Percentiles rank a stretch among this genome's conserved stretches.
Evolutionary conservation across 805 yeast genomes (phyloP).

Genomic region (Candida railenensis): DNA sequence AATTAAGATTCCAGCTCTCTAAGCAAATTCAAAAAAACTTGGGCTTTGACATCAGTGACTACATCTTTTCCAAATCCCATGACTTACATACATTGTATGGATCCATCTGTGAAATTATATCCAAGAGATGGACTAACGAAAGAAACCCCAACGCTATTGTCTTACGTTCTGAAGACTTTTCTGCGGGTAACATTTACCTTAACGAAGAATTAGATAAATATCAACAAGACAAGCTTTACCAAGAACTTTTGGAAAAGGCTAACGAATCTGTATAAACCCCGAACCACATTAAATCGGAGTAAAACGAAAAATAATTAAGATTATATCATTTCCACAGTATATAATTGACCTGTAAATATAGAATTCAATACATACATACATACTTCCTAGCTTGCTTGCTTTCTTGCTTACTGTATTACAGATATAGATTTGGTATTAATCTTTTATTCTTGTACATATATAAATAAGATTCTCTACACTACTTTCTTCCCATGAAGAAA

Average conservation of each 20-base stretch:
- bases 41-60: slow-evolving; percentile 56
- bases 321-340: too few species aligned
- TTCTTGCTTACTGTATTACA: too few species aligned
- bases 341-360: slow-evolving; percentile 1
- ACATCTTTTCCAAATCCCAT: slow-evolving; percentile 41
- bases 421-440: not conserved
- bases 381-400: not conserved
- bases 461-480: too few species aligned
- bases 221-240: slow-evolving; percentile 45
- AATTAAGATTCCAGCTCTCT: slow-evolving; percentile 46
- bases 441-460: not conserved
- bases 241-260: slow-evolving; percentile 48
- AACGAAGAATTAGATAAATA: slow-evolving; percentile 49
- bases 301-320: not conserved
- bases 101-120: slow-evolving; percentile 39
- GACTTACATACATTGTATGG: slow-evolving; percentile 36
- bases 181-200: slow-evolving; percentile 56
- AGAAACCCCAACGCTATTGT: slow-evolving; percentile 76
- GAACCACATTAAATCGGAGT: too few species aligned
- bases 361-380: not conserved
- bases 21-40: slow-evolving; percentile 49
- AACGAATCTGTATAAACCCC: slow-evolving; percentile 16
- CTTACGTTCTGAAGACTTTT: slow-evolving; percentile 53
- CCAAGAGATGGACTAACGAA: slow-evolving; percentile 50
- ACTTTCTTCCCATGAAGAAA: slow-evolving; percentile 49